phyloP scores from a whole-genome alignment of 2,329 filamentous ascomycete genomes.

The Aspergillus sp. region DNA sequence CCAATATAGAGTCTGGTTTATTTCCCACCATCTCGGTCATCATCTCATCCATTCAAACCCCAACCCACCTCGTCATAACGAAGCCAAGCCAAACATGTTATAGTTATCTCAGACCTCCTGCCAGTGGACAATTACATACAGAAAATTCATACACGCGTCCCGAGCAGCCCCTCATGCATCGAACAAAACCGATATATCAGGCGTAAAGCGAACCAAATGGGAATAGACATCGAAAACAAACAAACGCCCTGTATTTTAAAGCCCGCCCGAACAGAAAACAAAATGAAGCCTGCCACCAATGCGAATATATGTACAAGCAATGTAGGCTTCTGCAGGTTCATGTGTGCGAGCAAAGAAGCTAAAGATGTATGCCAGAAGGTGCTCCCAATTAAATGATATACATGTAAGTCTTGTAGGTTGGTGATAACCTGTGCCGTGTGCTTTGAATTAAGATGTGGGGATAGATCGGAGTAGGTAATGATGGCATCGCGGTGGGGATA shows the following conservation, averaged over 20 bases:
- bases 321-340: constrained; percentile 22
- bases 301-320: constrained; percentile 37
- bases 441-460: not conserved
- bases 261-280: constrained; percentile 14
- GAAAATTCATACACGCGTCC: constrained; percentile 14
- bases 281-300: constrained; percentile 22
- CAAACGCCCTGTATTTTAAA: constrained; percentile 13
- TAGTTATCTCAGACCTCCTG: constrained; percentile 13
- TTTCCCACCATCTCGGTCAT: constrained; percentile 7
- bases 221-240: constrained; percentile 8
- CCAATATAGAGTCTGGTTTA: constrained; percentile 3
- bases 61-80: not conserved
- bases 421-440: constrained; percentile 3
- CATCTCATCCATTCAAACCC: constrained; percentile 11
- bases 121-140: constrained; percentile 19
- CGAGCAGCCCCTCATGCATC: constrained; percentile 13
- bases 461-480: not conserved
- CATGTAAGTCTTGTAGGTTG: constrained; percentile 13
- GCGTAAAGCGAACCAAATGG: constrained; percentile 13
- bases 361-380: constrained; percentile 13
- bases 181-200: constrained; percentile 20
- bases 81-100: constrained; percentile 14
- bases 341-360: constrained; percentile 18
- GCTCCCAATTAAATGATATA: constrained; percentile 20
- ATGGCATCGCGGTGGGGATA: not conserved